Evolutionary conservation across 306 rosid species (phyloP), one percentile per base, ranked within the genome.

Genomic region (Mimosa bimucronata): DNA sequence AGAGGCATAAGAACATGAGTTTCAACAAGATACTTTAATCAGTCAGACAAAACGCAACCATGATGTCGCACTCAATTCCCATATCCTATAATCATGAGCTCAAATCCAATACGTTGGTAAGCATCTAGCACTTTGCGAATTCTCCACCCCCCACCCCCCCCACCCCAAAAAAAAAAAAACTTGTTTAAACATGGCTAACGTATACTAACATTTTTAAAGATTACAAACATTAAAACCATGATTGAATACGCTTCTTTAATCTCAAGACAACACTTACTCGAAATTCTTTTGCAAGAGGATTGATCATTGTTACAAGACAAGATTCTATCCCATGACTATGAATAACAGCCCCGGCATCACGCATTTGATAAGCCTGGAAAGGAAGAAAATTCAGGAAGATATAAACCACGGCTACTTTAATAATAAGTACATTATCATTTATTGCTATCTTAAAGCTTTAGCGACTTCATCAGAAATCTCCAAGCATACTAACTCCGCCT

Each of bases 321-420:
- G 98, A 91, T 82, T 95, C 98, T 7, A 92, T 87, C 79, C 98
- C 98, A 44, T 95, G 98, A 87, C 97, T 92, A 76, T 92, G 97
- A 75, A 90, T 87, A 80, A 92, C 94, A 83, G 98, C 98, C 72
- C 92, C 98, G 50, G 98, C 96, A 73, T 88, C 83, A 68, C 94
- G 87, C 92, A 85, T 86, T 73, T 91, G 90, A 87, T 91, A 95
- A 73, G 98, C 97, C 98, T 95, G 80, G 52, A 80, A 77, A 74
- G 71, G 26, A 78, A 45, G 77, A 44, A 70, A 12, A 9, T 69
- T 14, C 37, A 71, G 40, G 58, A 70, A 25, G 10, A 41, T 4
- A 28, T 37, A 46, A 45, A 31, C 42, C 28, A 16, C 3, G 11
- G 13, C 37, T 11, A 34, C 23, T 41, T 66, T 58, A 19, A 38